A percentile compares a stretch with the other conserved stretches of the same genome.
phyloP scores from a whole-genome alignment of 2,329 filamentous ascomycete species.

The Trichophaea hybrida region DNA sequence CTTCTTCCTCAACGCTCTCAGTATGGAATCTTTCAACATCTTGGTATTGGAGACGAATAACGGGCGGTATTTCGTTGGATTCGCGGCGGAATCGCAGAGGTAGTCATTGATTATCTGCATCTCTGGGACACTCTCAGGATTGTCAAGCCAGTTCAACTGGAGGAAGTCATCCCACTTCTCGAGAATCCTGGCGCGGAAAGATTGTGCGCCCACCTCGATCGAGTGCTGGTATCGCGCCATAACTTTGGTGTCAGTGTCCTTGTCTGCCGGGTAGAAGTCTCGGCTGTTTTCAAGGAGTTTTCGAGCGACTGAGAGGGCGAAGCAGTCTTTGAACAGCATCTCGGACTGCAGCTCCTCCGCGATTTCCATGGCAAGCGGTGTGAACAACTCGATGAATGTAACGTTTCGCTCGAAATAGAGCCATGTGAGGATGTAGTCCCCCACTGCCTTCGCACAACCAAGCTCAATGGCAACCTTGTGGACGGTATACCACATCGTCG shows the following conservation, averaged over 20 bases:
- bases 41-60: not conserved
- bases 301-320: conserved; percentile 12
- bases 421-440: conserved; percentile 44
- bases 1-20: not conserved
- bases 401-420: conserved; percentile 42
- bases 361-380: conserved; percentile 38
- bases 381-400: conserved; percentile 42
- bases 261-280: not conserved
- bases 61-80: not conserved
- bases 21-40: not conserved
- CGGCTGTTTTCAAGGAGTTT: not conserved
- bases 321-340: conserved; percentile 29
- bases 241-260: not conserved
- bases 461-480: conserved; percentile 47
- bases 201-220: not conserved
- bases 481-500: conserved; percentile 52
- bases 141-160: not conserved
- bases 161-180: not conserved
- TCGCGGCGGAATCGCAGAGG: not conserved
- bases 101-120: not conserved
- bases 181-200: not conserved
- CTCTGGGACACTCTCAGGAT: not conserved
- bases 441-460: conserved; percentile 37
- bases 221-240: not conserved
- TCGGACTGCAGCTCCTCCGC: conserved; percentile 33